A percentile compares a stretch with the other conserved stretches of the same genome.
phyloP scores from a whole-genome alignment of 2,329 filamentous ascomycete genomes.

The Coniochaeta prunicola region DNA sequence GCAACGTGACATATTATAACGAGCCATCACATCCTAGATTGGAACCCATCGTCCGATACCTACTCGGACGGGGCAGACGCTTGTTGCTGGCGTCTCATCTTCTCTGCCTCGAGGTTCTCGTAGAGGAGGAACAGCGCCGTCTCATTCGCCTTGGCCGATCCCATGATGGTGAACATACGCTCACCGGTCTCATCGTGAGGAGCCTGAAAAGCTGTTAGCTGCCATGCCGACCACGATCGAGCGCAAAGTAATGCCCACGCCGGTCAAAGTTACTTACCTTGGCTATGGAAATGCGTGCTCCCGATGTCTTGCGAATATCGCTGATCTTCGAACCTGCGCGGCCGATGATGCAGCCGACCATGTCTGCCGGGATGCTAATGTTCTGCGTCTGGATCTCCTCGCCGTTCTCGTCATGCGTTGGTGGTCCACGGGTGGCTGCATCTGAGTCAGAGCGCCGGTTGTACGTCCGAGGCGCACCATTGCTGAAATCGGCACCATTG shows the following conservation, averaged over 20 bases:
- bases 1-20: slow-evolving; percentile 2
- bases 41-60: slow-evolving; percentile 13
- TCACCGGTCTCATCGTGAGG: slow-evolving; percentile 96
- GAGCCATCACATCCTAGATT: slow-evolving; percentile 16
- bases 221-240: not conserved
- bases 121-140: slow-evolving; percentile 93
- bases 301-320: slow-evolving; percentile 95
- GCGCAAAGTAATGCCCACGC: not conserved
- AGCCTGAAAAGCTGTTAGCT: slow-evolving; percentile 38
- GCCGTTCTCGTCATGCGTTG: slow-evolving; percentile 88
- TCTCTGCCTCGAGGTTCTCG: slow-evolving; percentile 98
- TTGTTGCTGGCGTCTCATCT: slow-evolving; percentile 86
- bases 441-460: slow-evolving; percentile 80
- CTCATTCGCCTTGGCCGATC: slow-evolving; percentile 87
- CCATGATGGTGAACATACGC: slow-evolving; percentile 99
- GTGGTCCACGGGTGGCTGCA: slow-evolving; percentile 69
- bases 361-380: slow-evolving; percentile 98
- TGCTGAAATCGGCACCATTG: slow-evolving; percentile 96
- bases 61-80: slow-evolving; percentile 47
- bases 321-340: slow-evolving; percentile 94
- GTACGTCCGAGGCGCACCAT: slow-evolving; percentile 61
- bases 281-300: slow-evolving; percentile 94
- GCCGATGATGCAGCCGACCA: slow-evolving; percentile 99
- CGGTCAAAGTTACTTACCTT: slow-evolving; percentile 47
- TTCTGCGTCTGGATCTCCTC: slow-evolving; percentile 98